phyloP scores from a whole-genome alignment of 177 flowering plant genomes.

The Tripterygium wilfordii region DNA sequence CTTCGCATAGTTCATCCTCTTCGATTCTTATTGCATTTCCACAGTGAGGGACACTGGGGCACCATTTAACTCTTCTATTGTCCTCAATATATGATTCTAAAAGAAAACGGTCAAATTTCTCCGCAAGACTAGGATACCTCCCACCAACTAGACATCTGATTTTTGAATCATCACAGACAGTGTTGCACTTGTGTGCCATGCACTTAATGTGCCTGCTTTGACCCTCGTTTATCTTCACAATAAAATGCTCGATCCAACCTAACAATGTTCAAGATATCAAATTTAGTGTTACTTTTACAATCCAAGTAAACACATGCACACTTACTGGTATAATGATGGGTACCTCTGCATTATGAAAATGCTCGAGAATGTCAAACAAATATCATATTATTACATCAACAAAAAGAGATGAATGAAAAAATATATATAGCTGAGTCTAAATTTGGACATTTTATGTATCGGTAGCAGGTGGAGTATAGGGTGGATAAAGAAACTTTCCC shows the following conservation, averaged over 20 bases:
- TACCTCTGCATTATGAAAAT: too few relatives aligned
- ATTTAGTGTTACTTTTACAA: neutral
- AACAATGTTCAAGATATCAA: neutral
- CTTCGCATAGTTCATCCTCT: constrained; percentile 67
- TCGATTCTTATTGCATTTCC: constrained; percentile 88
- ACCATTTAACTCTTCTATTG: constrained; percentile 87
- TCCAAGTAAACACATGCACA: too few relatives aligned
- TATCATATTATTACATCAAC: too few relatives aligned
- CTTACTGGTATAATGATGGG: too few relatives aligned
- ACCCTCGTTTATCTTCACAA: constrained; percentile 85
- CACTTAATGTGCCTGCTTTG: constrained; percentile 82
- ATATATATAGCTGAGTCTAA: too few relatives aligned
- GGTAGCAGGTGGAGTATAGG: too few relatives aligned
- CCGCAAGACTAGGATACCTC: constrained; percentile 58
- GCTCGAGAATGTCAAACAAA: too few relatives aligned
- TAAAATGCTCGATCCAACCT: constrained; percentile 94
- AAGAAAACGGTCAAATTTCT: constrained; percentile 76
- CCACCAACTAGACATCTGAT: constrained; percentile 57
- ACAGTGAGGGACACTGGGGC: constrained; percentile 93
- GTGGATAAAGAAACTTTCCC: too few relatives aligned
- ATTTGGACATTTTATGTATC: too few relatives aligned
- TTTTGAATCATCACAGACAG: constrained; percentile 75
- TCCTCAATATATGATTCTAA: constrained; percentile 91
- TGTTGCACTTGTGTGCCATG: constrained; percentile 81
- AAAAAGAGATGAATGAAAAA: too few relatives aligned